Evolutionary conservation across 768 basidiomycete species (phyloP).

Genomic region (Naganishia friedmannii): DNA sequence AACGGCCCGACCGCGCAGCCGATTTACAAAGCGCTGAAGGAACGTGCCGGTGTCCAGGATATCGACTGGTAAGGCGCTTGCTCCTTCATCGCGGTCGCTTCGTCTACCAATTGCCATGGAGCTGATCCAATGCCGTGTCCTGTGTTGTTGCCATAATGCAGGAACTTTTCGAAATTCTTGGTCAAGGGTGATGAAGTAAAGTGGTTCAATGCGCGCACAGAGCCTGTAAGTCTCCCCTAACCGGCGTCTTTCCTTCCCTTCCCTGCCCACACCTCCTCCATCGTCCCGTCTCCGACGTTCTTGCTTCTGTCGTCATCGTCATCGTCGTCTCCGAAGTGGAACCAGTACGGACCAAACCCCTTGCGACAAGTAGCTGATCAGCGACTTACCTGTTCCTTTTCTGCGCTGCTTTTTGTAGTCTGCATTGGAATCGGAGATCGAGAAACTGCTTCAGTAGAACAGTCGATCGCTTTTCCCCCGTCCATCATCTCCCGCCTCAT

Average conservation of each 20-base stretch:
- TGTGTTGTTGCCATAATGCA: not conserved
- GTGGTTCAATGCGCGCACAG: constrained; percentile 48
- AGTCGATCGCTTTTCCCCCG: not conserved
- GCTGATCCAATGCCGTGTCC: too few relatives aligned
- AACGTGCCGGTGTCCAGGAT: constrained; percentile 43
- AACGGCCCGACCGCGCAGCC: constrained; percentile 50
- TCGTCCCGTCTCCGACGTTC: too few relatives aligned
- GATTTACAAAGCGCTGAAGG: constrained; percentile 51
- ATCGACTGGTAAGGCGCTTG: constrained; percentile 41
- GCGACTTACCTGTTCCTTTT: too few relatives aligned
- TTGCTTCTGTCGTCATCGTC: too few relatives aligned
- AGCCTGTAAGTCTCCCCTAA: constrained; percentile 40
- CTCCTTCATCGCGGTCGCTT: not conserved
- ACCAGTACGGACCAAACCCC: too few relatives aligned
- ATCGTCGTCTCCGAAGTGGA: too few relatives aligned
- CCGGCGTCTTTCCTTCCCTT: too few relatives aligned
- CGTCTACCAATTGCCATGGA: not conserved
- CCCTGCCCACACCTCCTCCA: too few relatives aligned
- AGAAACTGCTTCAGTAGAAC: constrained; percentile 24
- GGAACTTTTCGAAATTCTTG: constrained; percentile 50
- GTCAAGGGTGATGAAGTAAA: constrained; percentile 48
- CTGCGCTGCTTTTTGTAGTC: not conserved
- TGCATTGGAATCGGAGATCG: constrained; percentile 26
- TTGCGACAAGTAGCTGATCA: too few relatives aligned
- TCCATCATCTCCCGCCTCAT: not conserved